Conservation (phyloP, 306 rosid genomes). For the Geum urbanum region DNA sequence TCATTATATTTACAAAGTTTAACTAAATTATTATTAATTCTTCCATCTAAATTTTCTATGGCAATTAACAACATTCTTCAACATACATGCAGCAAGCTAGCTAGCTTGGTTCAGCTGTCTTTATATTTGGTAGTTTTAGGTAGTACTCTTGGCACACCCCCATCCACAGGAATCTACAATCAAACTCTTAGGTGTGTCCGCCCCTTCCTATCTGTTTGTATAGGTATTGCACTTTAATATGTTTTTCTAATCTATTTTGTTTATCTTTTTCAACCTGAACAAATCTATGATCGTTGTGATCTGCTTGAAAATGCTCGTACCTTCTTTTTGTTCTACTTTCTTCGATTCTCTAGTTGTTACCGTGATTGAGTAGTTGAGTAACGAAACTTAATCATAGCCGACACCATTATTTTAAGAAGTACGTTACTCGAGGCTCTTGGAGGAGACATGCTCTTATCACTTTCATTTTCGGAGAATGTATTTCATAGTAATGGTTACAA, state of each 20-base stretch:
- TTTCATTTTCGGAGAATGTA: neutral
- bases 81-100: neutral
- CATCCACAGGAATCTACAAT: neutral
- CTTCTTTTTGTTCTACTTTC: neutral
- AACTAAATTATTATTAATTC: neutral
- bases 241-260: neutral
- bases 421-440: neutral
- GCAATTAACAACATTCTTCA: constrained; percentile 1
- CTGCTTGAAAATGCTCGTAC: neutral
- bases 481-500: neutral
- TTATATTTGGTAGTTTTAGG: neutral
- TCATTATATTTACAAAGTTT: neutral
- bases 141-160: neutral
- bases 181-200: neutral
- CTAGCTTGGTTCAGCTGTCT: neutral
- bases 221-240: neutral
- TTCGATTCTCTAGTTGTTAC: constrained; percentile 12
- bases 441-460: neutral
- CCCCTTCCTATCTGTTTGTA: neutral
- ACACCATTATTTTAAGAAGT: neutral
- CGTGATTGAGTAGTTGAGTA: constrained; percentile 18
- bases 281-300: neutral
- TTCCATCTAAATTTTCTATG: neutral
- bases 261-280: neutral
- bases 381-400: constrained; percentile 1